These are phyloP conservation scores for Mortierella claussenii DNA, from an alignment of 192 early-diverging fungal species.

Conservation along the genomic window DNA sequence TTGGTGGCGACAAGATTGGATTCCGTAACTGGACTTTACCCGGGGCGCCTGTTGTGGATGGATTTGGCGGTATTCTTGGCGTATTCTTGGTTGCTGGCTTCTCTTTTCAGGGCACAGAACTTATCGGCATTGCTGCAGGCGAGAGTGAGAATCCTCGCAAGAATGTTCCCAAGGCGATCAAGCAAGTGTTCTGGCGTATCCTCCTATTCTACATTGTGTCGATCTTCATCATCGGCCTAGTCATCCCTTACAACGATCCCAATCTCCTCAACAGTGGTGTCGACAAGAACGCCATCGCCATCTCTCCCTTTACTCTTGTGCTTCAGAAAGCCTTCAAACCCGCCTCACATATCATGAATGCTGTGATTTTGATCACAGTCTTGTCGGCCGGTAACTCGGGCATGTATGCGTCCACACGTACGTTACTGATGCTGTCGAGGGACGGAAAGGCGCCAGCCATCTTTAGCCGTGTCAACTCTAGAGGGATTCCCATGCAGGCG, in stretches of 20 bases:
- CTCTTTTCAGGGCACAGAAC: slow-evolving; percentile 90
- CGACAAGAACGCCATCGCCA: slow-evolving; percentile 54
- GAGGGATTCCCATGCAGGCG: slow-evolving; percentile 73
- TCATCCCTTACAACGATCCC: slow-evolving; percentile 71
- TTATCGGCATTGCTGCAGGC: slow-evolving; percentile 92
- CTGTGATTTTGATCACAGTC: slow-evolving; percentile 75
- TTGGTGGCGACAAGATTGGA: slow-evolving; percentile 70
- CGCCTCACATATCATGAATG: slow-evolving; percentile 77
- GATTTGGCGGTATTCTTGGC: slow-evolving; percentile 71
- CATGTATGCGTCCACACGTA: slow-evolving; percentile 76
- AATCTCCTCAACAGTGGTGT: slow-evolving; percentile 52
- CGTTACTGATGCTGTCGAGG: slow-evolving; percentile 67
- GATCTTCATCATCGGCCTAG: slow-evolving; percentile 75
- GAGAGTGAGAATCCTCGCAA: slow-evolving; percentile 80
- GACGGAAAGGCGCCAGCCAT: slow-evolving; percentile 73
- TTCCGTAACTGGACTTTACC: slow-evolving; percentile 69
- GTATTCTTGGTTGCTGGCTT: slow-evolving; percentile 85
- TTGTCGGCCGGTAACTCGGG: slow-evolving; percentile 81
- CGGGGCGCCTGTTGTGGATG: slow-evolving; percentile 69
- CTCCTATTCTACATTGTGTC: slow-evolving; percentile 74
- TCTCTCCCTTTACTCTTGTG: slow-evolving; percentile 75
- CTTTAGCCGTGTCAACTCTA: slow-evolving; percentile 56
- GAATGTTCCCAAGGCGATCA: slow-evolving; percentile 78
- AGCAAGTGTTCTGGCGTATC: slow-evolving; percentile 80
- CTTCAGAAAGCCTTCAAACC: slow-evolving; percentile 63